Evolutionary conservation across 331 rosid genomes (phyloP).

Genomic region (Spiraea crenata): DNA sequence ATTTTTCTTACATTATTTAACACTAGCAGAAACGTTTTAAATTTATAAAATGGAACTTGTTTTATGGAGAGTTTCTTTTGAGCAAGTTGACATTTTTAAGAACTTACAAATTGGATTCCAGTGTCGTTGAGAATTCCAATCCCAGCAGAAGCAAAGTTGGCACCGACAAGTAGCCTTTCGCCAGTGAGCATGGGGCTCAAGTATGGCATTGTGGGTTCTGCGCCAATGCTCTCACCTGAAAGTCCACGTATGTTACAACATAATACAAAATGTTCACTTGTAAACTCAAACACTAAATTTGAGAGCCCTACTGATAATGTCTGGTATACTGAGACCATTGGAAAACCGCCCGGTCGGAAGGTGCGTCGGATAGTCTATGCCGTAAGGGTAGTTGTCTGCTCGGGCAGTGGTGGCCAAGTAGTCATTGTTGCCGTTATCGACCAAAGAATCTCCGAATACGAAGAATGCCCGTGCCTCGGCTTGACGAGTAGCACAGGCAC

Average conservation of each 20-base stretch:
- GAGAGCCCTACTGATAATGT: slow-evolving; percentile 57
- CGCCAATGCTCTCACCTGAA: slow-evolving; percentile 67
- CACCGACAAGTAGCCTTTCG: slow-evolving; percentile 64
- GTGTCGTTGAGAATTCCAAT: slow-evolving; percentile 96
- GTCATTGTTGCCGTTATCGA: slow-evolving; percentile 84
- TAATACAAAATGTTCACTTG: not conserved
- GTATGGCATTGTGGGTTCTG: slow-evolving; percentile 78
- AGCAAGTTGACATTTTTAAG: no score
- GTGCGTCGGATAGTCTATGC: slow-evolving; percentile 75
- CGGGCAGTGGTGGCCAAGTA: slow-evolving; percentile 76
- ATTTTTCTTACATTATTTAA: no score
- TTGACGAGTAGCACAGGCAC: slow-evolving; percentile 18
- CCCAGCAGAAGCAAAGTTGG: slow-evolving; percentile 97
- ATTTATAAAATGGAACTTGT: no score
- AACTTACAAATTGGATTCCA: slow-evolving; percentile 87
- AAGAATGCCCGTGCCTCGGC: slow-evolving; percentile 70
- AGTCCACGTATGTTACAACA: not conserved
- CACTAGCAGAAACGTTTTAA: no score
- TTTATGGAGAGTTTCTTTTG: no score
- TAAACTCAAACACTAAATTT: not conserved
- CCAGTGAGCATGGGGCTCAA: slow-evolving; percentile 67
- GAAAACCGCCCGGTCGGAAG: slow-evolving; percentile 89
- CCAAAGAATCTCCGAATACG: slow-evolving; percentile 89
- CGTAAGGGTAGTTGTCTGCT: slow-evolving; percentile 77
- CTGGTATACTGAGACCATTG: slow-evolving; percentile 86